Percentiles rank a stretch among this genome's conserved stretches.
These are phyloP conservation scores for Chimonanthus praecox DNA, from an alignment of 164 flowering plant genomes.

Conservation along the genomic window DNA sequence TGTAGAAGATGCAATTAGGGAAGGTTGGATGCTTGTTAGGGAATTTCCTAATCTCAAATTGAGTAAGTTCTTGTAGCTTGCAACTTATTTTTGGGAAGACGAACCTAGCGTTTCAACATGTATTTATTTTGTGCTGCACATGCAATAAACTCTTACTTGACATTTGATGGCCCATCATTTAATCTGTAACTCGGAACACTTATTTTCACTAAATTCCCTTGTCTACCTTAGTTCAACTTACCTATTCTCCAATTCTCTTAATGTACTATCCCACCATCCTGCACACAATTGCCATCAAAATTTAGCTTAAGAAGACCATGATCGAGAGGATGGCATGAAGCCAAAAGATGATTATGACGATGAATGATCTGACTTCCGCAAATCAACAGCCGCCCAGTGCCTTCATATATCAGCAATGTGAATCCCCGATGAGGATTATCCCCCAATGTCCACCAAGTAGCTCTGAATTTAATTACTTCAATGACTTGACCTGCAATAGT, in stretches of 20 bases:
- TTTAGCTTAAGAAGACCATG: too few relatives aligned
- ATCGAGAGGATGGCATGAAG: too few relatives aligned
- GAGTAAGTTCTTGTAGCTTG: constrained; percentile 34
- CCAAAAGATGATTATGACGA: too few relatives aligned
- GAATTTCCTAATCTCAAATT: constrained; percentile 18
- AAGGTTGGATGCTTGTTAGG: constrained; percentile 50
- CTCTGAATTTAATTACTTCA: too few relatives aligned
- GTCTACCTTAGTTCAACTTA: not conserved
- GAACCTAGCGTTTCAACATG: not conserved
- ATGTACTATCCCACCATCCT: too few relatives aligned
- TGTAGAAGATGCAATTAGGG: constrained; percentile 64
- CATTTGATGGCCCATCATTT: not conserved
- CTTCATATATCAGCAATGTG: too few relatives aligned
- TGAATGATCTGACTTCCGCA: too few relatives aligned
- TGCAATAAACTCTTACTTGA: not conserved
- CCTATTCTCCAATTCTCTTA: not conserved
- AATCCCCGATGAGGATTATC: too few relatives aligned
- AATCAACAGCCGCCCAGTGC: too few relatives aligned
- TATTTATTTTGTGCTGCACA: not conserved
- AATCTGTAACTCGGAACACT: not conserved
- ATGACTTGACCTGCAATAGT: too few relatives aligned
- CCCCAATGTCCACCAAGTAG: too few relatives aligned
- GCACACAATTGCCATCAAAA: too few relatives aligned
- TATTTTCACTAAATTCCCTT: not conserved
- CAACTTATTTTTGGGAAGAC: not conserved